These are phyloP conservation scores for Metschnikowia lochheadii DNA, from an alignment of 805 yeast species.

Conservation along the genomic window DNA sequence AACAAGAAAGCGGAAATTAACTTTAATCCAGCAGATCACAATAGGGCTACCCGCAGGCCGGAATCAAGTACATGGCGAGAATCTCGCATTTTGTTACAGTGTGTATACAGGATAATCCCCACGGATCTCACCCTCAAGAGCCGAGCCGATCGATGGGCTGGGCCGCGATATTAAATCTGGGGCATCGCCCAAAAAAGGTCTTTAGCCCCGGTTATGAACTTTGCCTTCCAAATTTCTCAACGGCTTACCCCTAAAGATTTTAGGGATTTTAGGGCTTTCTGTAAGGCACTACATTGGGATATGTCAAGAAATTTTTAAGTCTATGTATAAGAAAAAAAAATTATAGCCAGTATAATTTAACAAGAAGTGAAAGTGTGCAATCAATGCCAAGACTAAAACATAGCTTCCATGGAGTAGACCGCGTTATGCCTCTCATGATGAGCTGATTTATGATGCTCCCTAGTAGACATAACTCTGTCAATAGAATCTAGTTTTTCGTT, in stretches of 20 bases:
- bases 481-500: background rate
- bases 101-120: background rate
- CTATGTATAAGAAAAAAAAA: background rate
- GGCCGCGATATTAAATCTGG: background rate
- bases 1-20: background rate
- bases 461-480: background rate
- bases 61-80: background rate
- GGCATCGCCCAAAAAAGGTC: background rate
- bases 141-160: background rate
- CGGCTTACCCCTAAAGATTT: background rate
- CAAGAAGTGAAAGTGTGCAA: background rate
- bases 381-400: constrained; percentile 22
- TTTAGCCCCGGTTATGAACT: background rate
- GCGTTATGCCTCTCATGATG: constrained; percentile 30
- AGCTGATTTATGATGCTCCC: background rate
- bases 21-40: background rate
- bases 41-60: background rate
- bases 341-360: constrained; percentile 1
- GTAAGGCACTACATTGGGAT: no score
- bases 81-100: background rate
- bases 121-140: background rate
- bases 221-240: background rate
- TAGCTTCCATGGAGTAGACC: constrained; percentile 36
- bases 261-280: no score
- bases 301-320: background rate